Base-by-base conservation (phyloP, 1,139 yeast species). In the Candida labiduridarum region DNA sequence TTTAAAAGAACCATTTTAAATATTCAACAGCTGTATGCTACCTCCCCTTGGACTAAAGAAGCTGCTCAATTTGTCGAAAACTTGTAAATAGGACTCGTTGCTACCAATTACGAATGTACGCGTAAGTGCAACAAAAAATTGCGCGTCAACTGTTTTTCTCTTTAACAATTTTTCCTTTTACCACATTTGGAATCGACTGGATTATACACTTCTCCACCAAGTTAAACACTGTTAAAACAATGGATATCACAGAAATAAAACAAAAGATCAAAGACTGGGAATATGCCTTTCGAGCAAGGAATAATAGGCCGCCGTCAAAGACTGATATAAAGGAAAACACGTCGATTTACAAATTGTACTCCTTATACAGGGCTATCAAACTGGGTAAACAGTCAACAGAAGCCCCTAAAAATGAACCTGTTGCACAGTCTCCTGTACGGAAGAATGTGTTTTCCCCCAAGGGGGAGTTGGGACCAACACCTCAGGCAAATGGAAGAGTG, bases 401-500 rank as follows among this genome's bases (percentile, higher is more conserved):
- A 42, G 11, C 33, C 12, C 2, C 40, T 1, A 44, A 42, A 31
- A 47, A 22, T 31, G 46, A 38, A 22, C 41, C 22, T 43, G 52
- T 6, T n/a, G 33, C 31, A 29, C 11, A 29, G 10, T 44, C 29
- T 16, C 47, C 35, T 29, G 30, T 31, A n/a, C 15, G 22, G 36
- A 36, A 15, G 36, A 38, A 45, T 19, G 36, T 30, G 12, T 40
- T 46, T 18, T 35, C 47, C 2, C 50, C 55, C 2, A 38, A 29
- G 14, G 53, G 51, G 1, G 85, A 82, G 54, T 62, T 86, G 15
- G 92, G 92, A 0, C 94, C 94, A 0, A 87, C 94, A 0, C 94
- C 94, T 0, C 92, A 86, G 56, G 76, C 87, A 9, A 77, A 84
- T 52, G 94, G 94, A 0, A 76, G 83, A 40, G 88, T 86, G 0